Base-by-base conservation (phyloP, 2,329 filamentous ascomycete species). In the Metarhizium rileyi region DNA sequence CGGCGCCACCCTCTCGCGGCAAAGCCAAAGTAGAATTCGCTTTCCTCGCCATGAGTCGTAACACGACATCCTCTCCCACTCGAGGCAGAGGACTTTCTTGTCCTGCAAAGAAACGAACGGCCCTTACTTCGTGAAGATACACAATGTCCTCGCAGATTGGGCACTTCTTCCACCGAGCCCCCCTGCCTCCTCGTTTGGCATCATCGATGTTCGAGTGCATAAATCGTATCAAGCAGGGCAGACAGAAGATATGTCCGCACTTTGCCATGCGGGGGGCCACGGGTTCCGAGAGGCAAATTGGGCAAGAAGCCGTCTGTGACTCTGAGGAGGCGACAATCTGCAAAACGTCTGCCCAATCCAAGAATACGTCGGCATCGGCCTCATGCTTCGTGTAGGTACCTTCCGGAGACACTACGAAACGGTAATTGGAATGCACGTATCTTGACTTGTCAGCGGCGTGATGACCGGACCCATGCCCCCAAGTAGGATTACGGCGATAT, bases 221-320 rank as follows among this genome's bases (percentile, higher is more conserved):
- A 65, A 94, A 98, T 46, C 93, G 85, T 55, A 97, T 88, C 53
- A 97, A 70, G 63, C 93, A 98, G 5, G 93, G 84, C 30, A 97
- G 72, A 63, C 93, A 98, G 65, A 96, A 97, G 12, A 98, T 95
- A 64, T 98, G 93, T 1, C 93, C 93, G 61, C 93, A 98, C 62
- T 85, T 91, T 40, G 93, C 90, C 91, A 98, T 98, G 50, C 93
- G 83, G 28, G 93, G 90, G 7, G 93, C 93, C 18, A 95, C 88
- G 1, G 93, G 93, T 49, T 87, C 87, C 2, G 87, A 95, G 26
- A 98, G 78, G 62, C 93, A 98, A 49, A 98, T 98, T 0, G 93
- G 93, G 64, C 93, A 98, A 22, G 87, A 89, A 3, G 90, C 80
- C 41, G 83, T 76, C 67, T 98, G 93, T 0, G 90, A 95, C 66